phyloP scores from a whole-genome alignment of 495 filamentous ascomycete genomes.

The Bombardia bombarda region DNA sequence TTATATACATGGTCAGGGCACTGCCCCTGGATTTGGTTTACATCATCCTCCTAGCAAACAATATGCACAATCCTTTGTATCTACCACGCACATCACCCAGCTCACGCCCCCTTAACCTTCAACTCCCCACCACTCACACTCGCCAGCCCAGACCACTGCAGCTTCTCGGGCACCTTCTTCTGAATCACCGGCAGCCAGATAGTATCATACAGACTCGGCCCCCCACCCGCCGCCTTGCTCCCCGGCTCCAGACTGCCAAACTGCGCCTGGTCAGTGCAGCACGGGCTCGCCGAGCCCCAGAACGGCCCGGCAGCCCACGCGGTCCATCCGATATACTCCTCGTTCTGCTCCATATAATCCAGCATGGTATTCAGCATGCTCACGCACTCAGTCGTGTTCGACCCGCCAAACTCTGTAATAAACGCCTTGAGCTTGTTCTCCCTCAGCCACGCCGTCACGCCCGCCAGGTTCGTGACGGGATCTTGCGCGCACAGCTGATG shows the following conservation, averaged over 20 bases:
- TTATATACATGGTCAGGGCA: no score
- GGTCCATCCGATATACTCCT: slow-evolving; percentile 47
- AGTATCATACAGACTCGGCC: slow-evolving; percentile 35
- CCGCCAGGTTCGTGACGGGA: slow-evolving; percentile 31
- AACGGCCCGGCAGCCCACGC: slow-evolving; percentile 45
- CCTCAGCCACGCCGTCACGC: slow-evolving; percentile 41
- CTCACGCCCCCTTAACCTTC: not conserved
- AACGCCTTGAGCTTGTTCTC: slow-evolving; percentile 43
- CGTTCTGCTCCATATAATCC: slow-evolving; percentile 42
- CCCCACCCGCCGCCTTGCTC: slow-evolving; percentile 35
- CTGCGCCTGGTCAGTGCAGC: slow-evolving; percentile 36
- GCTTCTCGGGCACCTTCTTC: slow-evolving; percentile 32
- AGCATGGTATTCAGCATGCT: slow-evolving; percentile 34
- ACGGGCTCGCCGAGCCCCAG: slow-evolving; percentile 39
- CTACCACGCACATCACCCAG: no score
- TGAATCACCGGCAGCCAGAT: slow-evolving; percentile 37
- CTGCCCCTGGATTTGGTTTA: no score
- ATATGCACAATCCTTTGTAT: no score
- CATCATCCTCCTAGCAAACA: no score
- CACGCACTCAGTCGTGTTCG: slow-evolving; percentile 40
- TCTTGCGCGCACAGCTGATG: slow-evolving; percentile 32
- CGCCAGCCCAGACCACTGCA: slow-evolving; percentile 33
- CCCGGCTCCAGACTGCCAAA: slow-evolving; percentile 40
- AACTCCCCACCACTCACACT: slow-evolving; percentile 27
- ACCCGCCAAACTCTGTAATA: slow-evolving; percentile 45